These are phyloP conservation scores for Echites panduratus DNA, from an alignment of 257 asterid genomes.

Conservation along the genomic window DNA sequence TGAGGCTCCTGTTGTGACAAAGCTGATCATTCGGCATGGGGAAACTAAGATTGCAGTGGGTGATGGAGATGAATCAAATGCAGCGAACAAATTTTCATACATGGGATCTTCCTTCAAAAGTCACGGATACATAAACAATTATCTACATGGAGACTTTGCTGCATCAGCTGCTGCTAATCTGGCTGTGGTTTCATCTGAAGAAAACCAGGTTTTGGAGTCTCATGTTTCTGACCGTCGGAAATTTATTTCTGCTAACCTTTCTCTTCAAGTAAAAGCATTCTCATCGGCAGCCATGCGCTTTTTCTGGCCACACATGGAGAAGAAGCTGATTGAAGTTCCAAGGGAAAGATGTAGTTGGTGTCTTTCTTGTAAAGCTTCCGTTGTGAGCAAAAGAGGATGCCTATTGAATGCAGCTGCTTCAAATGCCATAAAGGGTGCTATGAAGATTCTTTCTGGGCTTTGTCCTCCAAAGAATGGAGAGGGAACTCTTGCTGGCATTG, in stretches of 20 bases:
- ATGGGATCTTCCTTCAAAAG: constrained; percentile 61
- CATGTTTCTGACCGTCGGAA: constrained; percentile 43
- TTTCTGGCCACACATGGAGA: constrained; percentile 83
- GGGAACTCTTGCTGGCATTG: constrained; percentile 52
- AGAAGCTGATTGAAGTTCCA: constrained; percentile 67
- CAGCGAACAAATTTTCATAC: constrained; percentile 27
- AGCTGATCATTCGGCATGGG: constrained; percentile 20
- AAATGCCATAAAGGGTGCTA: constrained; percentile 61
- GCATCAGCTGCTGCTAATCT: constrained; percentile 86
- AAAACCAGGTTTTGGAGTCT: constrained; percentile 38
- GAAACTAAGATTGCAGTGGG: constrained; percentile 21
- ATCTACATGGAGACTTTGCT: constrained; percentile 80
- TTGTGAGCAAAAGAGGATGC: constrained; percentile 67
- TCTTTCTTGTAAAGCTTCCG: constrained; percentile 62
- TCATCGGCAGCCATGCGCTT: constrained; percentile 55
- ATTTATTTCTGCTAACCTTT: constrained; percentile 40
- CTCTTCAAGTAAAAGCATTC: constrained; percentile 73
- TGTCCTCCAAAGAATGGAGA: constrained; percentile 54
- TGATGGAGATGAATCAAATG: constrained; percentile 18
- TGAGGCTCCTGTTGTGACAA: constrained; percentile 22
- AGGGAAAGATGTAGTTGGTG: constrained; percentile 97
- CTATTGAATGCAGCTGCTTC: constrained; percentile 80
- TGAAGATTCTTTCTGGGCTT: constrained; percentile 49
- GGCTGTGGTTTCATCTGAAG: constrained; percentile 63
- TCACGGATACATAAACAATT: constrained; percentile 55